Evolutionary conservation across 768 basidiomycete species (phyloP).

Genomic region (Sporobolomyces roseus): DNA sequence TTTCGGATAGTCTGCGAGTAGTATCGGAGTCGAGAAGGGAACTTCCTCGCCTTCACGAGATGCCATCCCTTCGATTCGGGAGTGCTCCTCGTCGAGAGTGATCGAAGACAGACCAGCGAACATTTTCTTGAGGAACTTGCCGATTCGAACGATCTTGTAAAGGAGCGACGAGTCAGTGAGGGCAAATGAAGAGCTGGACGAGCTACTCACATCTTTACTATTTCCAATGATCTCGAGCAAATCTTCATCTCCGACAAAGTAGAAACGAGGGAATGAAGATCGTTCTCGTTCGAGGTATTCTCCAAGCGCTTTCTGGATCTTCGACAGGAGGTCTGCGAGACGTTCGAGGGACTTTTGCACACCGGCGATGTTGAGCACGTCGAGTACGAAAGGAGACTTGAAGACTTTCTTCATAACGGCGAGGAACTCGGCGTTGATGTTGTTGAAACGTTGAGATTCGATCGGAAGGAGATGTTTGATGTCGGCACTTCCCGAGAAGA

Average conservation of each 20-base stretch:
- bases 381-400: constrained; percentile 95
- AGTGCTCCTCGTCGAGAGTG: constrained; percentile 76
- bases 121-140: constrained; percentile 99
- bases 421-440: constrained; percentile 96
- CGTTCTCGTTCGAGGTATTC: constrained; percentile 98
- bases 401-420: constrained; percentile 99
- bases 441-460: constrained; percentile 86
- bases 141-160: constrained; percentile 73
- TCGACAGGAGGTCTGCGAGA: constrained; percentile 87
- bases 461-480: constrained; percentile 98
- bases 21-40: constrained; percentile 71
- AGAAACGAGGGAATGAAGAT: constrained; percentile 97
- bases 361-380: constrained; percentile 91
- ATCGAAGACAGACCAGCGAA: constrained; percentile 95
- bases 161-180: neutral
- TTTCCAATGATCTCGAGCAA: constrained; percentile 98
- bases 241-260: constrained; percentile 99
- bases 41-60: constrained; percentile 96
- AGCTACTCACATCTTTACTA: constrained; percentile 69
- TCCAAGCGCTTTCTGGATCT: constrained; percentile 98
- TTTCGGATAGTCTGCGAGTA: constrained; percentile 87
- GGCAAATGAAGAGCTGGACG: neutral
- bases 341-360: constrained; percentile 98
- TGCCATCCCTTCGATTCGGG: constrained; percentile 85
- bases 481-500: constrained; percentile 98